These are phyloP conservation scores for Aspergillus glaucus DNA, from an alignment of 2,329 filamentous ascomycete genomes.

Conservation along the genomic window DNA sequence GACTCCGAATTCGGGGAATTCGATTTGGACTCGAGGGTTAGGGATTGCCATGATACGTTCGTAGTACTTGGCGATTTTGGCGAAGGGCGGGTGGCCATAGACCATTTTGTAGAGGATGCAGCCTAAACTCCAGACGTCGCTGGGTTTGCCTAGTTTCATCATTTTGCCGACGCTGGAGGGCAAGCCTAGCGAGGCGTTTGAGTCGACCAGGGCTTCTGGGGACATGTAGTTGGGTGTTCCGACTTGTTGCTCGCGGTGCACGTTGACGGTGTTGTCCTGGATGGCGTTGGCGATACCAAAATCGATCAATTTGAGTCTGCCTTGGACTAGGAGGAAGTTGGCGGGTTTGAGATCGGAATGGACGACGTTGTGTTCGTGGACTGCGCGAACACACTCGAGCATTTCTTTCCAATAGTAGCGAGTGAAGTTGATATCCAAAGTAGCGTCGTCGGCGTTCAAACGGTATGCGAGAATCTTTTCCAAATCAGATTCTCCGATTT, in stretches of 20 bases:
- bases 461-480: conserved; percentile 74
- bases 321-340: conserved; percentile 90
- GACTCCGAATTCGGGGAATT: conserved; percentile 41
- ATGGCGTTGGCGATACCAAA: conserved; percentile 98
- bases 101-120: conserved; percentile 98
- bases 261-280: conserved; percentile 93
- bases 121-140: conserved; percentile 91
- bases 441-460: conserved; percentile 64
- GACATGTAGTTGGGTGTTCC: conserved; percentile 99
- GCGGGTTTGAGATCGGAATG: conserved; percentile 96
- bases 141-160: conserved; percentile 93
- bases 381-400: conserved; percentile 87
- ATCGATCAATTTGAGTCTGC: conserved; percentile 89
- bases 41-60: conserved; percentile 61
- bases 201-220: conserved; percentile 85
- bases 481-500: conserved; percentile 91
- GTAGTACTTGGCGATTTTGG: conserved; percentile 82
- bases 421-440: conserved; percentile 82
- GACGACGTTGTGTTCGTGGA: conserved; percentile 86
- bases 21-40: conserved; percentile 44
- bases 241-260: conserved; percentile 90
- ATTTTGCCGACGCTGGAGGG: conserved; percentile 56
- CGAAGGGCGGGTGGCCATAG: conserved; percentile 93
- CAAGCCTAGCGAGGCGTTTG: conserved; percentile 57
- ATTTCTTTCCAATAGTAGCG: conserved; percentile 99